These are phyloP conservation scores for Cordyceps farinosa DNA, from an alignment of 2,329 filamentous ascomycete species.

Conservation along the genomic window DNA sequence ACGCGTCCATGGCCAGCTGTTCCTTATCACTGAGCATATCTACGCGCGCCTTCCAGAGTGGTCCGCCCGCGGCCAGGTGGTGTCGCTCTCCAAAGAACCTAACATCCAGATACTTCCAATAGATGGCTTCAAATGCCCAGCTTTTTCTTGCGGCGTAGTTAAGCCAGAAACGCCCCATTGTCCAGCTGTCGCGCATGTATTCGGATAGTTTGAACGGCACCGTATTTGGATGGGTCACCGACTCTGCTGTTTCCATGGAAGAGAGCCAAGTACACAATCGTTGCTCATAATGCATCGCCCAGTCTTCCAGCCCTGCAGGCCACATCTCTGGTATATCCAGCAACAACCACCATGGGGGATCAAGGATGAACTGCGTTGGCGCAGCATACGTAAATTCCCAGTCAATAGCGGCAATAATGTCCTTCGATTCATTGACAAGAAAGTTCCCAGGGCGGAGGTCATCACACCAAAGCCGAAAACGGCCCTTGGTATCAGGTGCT, in stretches of 20 bases:
- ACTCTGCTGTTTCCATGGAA: conserved; percentile 24
- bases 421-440: conserved; percentile 27
- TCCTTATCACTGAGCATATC: conserved; percentile 28
- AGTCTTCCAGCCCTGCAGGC: conserved; percentile 20
- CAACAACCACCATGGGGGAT: conserved; percentile 36
- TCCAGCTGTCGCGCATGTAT: conserved; percentile 34
- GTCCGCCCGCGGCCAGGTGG: conserved; percentile 11
- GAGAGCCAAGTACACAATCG: conserved; percentile 31
- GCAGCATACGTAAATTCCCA: conserved; percentile 31
- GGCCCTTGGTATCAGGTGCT: background rate
- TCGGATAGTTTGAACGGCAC: background rate
- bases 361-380: conserved; percentile 33
- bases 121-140: conserved; percentile 34
- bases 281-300: conserved; percentile 24
- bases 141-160: conserved; percentile 33
- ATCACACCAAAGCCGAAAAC: conserved; percentile 30
- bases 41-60: conserved; percentile 29
- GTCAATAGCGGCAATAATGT: conserved; percentile 29
- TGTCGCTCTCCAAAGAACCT: conserved; percentile 29
- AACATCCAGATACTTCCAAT: conserved; percentile 32
- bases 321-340: conserved; percentile 16
- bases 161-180: conserved; percentile 33
- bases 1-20: conserved; percentile 26
- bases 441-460: conserved; percentile 33
- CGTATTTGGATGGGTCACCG: too few relatives aligned